Conservation (phyloP, 2,329 filamentous ascomycete species). For the Incumbomyces delicatus region DNA sequence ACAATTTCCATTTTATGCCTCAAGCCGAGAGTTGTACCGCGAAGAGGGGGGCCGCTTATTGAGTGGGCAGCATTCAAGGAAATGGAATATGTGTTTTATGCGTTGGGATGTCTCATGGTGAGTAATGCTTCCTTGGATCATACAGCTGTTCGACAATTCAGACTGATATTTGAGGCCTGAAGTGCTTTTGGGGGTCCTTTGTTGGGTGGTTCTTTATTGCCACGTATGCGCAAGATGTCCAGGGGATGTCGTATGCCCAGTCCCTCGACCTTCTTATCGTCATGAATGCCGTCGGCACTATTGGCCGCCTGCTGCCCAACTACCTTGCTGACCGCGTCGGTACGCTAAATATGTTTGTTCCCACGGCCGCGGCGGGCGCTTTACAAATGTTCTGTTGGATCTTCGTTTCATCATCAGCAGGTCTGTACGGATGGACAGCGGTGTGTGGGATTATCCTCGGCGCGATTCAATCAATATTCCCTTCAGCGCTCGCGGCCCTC, state of each 20-base stretch:
- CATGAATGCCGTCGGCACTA: constrained; percentile 22
- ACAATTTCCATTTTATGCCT: constrained; percentile 32
- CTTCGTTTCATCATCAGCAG: constrained; percentile 34
- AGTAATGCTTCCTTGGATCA: too few relatives aligned
- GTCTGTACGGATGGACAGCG: constrained; percentile 28
- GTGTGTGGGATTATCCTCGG: constrained; percentile 32
- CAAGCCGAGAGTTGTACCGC: constrained; percentile 27
- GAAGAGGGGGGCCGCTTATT: constrained; percentile 24
- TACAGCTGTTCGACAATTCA: too few relatives aligned
- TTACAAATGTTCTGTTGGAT: constrained; percentile 34
- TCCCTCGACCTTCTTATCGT: constrained; percentile 29
- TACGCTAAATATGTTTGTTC: constrained; percentile 48
- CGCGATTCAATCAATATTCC: constrained; percentile 42
- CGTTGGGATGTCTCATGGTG: constrained; percentile 39
- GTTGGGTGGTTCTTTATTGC: too few relatives aligned
- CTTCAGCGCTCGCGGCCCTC: constrained; percentile 26
- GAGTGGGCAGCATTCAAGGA: constrained; percentile 32
- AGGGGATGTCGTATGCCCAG: constrained; percentile 35
- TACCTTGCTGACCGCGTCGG: constrained; percentile 46
- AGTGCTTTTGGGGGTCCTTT: too few relatives aligned
- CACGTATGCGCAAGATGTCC: constrained; percentile 40
- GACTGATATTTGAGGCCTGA: too few relatives aligned
- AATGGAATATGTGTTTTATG: constrained; percentile 31
- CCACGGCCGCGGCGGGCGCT: too few relatives aligned
- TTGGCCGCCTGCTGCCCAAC: constrained; percentile 3